Base-by-base conservation (phyloP, 345 rosid species). In the Kandelia obovata region DNA sequence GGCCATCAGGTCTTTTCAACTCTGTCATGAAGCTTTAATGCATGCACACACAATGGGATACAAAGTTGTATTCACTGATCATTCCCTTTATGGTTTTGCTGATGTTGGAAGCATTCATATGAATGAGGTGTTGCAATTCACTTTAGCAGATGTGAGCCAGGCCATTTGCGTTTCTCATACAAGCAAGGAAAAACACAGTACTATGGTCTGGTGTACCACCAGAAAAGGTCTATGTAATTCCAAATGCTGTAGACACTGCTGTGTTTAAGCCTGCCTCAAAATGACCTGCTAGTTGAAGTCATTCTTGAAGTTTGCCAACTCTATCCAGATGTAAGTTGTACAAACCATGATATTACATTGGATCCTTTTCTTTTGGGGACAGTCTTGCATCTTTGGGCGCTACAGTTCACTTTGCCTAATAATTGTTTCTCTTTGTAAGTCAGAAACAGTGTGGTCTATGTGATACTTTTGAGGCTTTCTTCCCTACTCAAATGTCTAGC, bases 161-260 rank as follows among this genome's bases (percentile, higher is more conserved):
- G 97, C 97, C 25, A 95, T 95, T 39, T 92, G 96, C 80, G 97
- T 95, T 78, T 95, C 99, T 26, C 97, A 95, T 66, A 95, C 99
- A 9, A 92, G 96, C 77, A 95, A 95, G 80, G 99, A 21, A 95
- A 81, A 95, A 95, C 67, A 95, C 99, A 0, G 96, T 92, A 74
- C 69, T 95, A n/a, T 78, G 96, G n/a, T 95, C 97, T 47, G 96
- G 99, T 65, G 82, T 95, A 75, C 87, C 96, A 0, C 94, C 96
- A 0, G 88, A 80, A 66, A 95, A 88, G 87, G 97, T 95, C 71
- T 95, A 79, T 70, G 89, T 92, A 72, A 82, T 92, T 70, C 97
- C 99, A 31, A 95, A 95, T 92, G 99, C 93, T 32, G 99, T 95
- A 78, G 97, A 95, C 78, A 92, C 97, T 31, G 93, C 96, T 64